Evolutionary conservation across 805 yeast genomes (phyloP), one percentile per base, ranked within the genome.

Genomic region (Saccharomycopsis lassenensis): DNA sequence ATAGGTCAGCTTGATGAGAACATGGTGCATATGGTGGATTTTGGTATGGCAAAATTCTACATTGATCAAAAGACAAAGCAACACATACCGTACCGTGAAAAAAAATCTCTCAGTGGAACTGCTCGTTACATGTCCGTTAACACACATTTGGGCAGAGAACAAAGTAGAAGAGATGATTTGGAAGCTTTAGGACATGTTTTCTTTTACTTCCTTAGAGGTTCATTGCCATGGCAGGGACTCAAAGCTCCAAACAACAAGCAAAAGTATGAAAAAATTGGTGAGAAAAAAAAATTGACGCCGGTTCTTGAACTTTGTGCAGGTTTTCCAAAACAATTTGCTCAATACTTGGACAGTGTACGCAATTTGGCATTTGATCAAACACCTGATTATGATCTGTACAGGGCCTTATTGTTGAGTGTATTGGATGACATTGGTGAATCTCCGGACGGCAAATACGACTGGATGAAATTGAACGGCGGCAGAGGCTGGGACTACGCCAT

Each of bases 81-180:
- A 53, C 98, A 91, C 59, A 91, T 91, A 47, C 97, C 98, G 22
- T 91, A 87, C 59, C 71, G 97, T 51, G 98, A 91, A 58, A 84
- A 87, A 58, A 91, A 91, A 61, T 84, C 95, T 4, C 65, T 91
- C 46, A 81, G 94, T 57, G 98, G 98, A 33, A 91, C 98, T 2
- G 98, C 97, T n/a, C 69, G 98, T 51, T 91, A 91, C 62, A 91
- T 91, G 96, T 80, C 94, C 21, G 87, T 91, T 47, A 91, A 91
- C 62, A 91, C 98, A 7, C 98, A 91, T 60, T 63, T 91, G 51
- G 98, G 98, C 33, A 75, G 96, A 51, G 98, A 91, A 59, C 98
- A 91, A 64, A 77, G 84, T 51, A 77, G 98, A 56, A 71, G 98
- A 51, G 98, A 91, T 54, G 98, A 91, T 60, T 70, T 91, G 53